Evolutionary conservation across 768 basidiomycete species (phyloP).

Genomic region (Agrocybe chaxingu): DNA sequence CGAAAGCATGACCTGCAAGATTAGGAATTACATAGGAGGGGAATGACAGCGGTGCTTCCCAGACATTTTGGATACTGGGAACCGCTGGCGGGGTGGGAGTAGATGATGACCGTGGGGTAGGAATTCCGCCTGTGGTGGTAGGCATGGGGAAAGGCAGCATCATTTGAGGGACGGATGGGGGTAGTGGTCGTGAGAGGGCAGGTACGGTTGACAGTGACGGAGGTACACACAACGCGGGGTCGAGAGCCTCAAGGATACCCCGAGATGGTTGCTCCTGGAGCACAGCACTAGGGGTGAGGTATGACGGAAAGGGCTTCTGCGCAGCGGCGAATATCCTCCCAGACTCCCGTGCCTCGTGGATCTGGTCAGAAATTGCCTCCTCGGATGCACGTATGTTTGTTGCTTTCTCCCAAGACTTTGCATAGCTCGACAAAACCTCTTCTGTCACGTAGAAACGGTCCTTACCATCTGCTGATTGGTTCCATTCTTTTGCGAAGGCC

Average conservation of each 20-base stretch:
- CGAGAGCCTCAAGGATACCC: neutral
- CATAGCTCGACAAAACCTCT: neutral
- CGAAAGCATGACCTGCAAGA: too few species aligned
- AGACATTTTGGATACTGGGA: too few species aligned
- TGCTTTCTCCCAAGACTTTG: conserved; percentile 18
- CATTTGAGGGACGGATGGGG: too few species aligned
- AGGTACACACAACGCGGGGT: neutral
- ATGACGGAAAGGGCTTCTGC: too few species aligned
- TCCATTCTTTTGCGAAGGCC: neutral
- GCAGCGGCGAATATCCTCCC: neutral
- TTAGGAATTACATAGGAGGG: too few species aligned
- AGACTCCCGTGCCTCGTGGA: neutral
- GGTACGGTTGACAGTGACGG: neutral
- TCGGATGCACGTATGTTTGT: neutral
- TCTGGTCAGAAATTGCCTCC: neutral
- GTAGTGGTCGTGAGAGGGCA: neutral
- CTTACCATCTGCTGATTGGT: neutral
- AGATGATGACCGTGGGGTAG: too few species aligned
- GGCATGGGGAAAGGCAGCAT: too few species aligned
- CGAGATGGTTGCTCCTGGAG: neutral
- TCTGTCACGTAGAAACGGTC: neutral
- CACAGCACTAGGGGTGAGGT: too few species aligned
- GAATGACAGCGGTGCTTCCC: too few species aligned
- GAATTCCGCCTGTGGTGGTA: too few species aligned
- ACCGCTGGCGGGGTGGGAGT: too few species aligned